These are phyloP conservation scores for Panicum miliaceum DNA, from an alignment of 176 grass and related monocot species.

Conservation along the genomic window DNA sequence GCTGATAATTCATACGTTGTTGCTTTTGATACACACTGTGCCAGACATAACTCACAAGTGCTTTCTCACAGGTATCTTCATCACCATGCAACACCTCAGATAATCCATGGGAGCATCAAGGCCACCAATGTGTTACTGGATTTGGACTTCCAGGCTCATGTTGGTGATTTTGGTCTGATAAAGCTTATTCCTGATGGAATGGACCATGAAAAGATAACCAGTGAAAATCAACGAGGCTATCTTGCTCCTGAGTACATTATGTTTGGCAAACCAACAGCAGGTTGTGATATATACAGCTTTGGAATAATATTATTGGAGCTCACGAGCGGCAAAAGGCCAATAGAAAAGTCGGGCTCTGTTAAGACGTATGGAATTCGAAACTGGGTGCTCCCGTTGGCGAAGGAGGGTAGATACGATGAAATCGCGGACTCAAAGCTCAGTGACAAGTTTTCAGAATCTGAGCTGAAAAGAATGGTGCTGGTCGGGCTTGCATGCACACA, in stretches of 20 bases:
- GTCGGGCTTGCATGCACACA: constrained; percentile 71
- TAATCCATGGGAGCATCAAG: constrained; percentile 77
- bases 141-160: constrained; percentile 60
- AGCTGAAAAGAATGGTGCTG: constrained; percentile 73
- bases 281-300: constrained; percentile 83
- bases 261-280: constrained; percentile 62
- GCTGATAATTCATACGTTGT: neutral
- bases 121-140: constrained; percentile 76
- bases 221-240: constrained; percentile 70
- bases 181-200: constrained; percentile 58
- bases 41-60: constrained; percentile 6
- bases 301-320: constrained; percentile 78
- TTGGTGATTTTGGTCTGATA: constrained; percentile 77
- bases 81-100: constrained; percentile 54
- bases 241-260: constrained; percentile 77
- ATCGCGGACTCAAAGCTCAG: constrained; percentile 73
- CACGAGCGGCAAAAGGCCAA: constrained; percentile 67
- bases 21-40: neutral
- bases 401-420: constrained; percentile 68
- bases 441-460: constrained; percentile 67
- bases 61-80: constrained; percentile 68
- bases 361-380: constrained; percentile 59
- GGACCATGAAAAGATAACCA: constrained; percentile 56
- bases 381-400: constrained; percentile 72
- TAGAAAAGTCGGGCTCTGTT: constrained; percentile 44